These are phyloP conservation scores for Boletus insuetus DNA, from an alignment of 768 basidiomycete genomes.

Conservation along the genomic window DNA sequence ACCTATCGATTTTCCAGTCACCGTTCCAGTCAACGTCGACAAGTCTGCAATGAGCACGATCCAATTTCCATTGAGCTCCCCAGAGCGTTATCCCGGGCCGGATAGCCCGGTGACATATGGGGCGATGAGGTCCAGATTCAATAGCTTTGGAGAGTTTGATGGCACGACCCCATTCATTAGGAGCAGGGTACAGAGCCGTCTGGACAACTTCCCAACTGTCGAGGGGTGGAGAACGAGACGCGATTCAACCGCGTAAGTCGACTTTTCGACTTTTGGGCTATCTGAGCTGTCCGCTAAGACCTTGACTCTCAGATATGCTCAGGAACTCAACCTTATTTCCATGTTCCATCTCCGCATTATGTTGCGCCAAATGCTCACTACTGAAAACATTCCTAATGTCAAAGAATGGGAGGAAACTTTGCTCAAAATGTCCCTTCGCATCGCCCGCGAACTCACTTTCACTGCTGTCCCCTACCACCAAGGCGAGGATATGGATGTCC, in stretches of 20 bases:
- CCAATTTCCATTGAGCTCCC: constrained; percentile 77
- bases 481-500: constrained; percentile 92
- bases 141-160: constrained; percentile 73
- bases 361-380: constrained; percentile 86
- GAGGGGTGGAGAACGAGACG: constrained; percentile 87
- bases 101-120: constrained; percentile 55
- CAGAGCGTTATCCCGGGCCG: constrained; percentile 52
- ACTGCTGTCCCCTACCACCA: constrained; percentile 66
- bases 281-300: constrained; percentile 1
- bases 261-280: background rate
- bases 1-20: constrained; percentile 55
- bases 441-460: constrained; percentile 83
- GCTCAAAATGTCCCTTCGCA: constrained; percentile 76
- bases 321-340: constrained; percentile 80
- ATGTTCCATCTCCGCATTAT: constrained; percentile 89
- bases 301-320: constrained; percentile 57
- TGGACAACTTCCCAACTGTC: constrained; percentile 51
- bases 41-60: constrained; percentile 61
- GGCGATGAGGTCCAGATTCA: constrained; percentile 58
- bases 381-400: constrained; percentile 77
- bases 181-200: constrained; percentile 78
- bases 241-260: constrained; percentile 84
- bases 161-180: constrained; percentile 75
- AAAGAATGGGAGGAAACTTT: constrained; percentile 88
- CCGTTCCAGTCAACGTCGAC: constrained; percentile 50